Percentiles rank a stretch among this genome's conserved stretches.
phyloP scores from a whole-genome alignment of 129 eudicot species.

The Escallonia rubra region DNA sequence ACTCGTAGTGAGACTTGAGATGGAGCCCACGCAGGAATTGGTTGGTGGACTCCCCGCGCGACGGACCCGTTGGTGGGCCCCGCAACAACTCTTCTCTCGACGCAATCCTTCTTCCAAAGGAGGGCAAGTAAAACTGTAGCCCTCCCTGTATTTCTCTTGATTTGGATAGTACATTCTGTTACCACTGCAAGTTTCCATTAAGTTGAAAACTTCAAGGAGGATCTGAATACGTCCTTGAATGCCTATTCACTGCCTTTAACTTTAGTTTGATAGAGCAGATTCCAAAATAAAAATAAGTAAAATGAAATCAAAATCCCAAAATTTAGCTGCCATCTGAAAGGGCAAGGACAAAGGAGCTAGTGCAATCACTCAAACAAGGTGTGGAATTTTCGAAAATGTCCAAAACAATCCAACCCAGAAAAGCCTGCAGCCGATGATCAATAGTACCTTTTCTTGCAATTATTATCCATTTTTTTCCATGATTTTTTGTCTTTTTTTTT shows the following conservation, averaged over 20 bases:
- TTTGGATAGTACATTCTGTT: neutral
- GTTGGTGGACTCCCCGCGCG: too few species aligned
- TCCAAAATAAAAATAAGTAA: neutral
- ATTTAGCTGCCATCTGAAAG: neutral
- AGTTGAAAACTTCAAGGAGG: conserved; percentile 16
- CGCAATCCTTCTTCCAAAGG: too few species aligned
- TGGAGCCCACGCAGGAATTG: too few species aligned
- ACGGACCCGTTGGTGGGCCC: too few species aligned
- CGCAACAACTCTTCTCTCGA: too few species aligned
- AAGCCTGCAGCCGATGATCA: conserved; percentile 40
- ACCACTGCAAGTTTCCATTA: neutral
- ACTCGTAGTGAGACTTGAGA: too few species aligned
- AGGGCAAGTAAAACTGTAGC: neutral
- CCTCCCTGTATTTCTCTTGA: neutral
- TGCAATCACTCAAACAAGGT: conserved; percentile 10
- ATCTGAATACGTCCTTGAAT: conserved; percentile 10
- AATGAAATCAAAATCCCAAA: neutral
- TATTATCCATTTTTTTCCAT: conserved; percentile 2
- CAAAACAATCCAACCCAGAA: conserved; percentile 39
- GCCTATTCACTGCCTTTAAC: conserved; percentile 18
- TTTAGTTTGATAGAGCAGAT: conserved; percentile 5
- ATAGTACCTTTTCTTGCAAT: conserved; percentile 27
- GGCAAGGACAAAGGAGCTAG: conserved; percentile 23
- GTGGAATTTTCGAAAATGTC: conserved; percentile 44
- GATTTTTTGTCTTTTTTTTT: conserved; percentile 10